Percentiles rank a stretch among this genome's conserved stretches.
These are phyloP conservation scores for Russula griseocarnosa DNA, from an alignment of 768 basidiomycete species.

Conservation along the genomic window DNA sequence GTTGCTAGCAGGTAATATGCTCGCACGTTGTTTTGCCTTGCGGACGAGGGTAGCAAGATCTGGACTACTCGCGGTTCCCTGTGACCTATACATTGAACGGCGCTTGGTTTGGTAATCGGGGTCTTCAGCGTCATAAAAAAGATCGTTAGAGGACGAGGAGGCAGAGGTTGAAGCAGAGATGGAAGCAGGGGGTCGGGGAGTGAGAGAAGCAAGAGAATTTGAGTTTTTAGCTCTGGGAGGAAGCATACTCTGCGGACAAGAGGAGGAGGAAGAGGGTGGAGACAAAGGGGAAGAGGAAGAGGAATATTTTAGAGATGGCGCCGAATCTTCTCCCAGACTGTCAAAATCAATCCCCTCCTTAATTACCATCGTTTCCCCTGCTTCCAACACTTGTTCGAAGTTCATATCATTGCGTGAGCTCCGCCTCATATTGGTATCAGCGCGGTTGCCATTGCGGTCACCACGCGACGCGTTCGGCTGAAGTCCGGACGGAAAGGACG, in stretches of 20 bases:
- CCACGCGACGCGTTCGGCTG: slow-evolving; percentile 52
- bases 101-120: slow-evolving; percentile 67
- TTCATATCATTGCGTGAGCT: slow-evolving; percentile 73
- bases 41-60: slow-evolving; percentile 84
- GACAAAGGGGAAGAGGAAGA: slow-evolving; percentile 33
- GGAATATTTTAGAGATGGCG: slow-evolving; percentile 37
- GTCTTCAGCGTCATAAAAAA: slow-evolving; percentile 65
- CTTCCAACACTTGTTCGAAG: slow-evolving; percentile 72
- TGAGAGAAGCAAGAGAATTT: slow-evolving; percentile 34
- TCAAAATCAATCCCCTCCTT: slow-evolving; percentile 70
- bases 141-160: slow-evolving; percentile 53
- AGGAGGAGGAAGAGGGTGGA: slow-evolving; percentile 27
- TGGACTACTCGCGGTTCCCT: slow-evolving; percentile 87
- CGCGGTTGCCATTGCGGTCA: slow-evolving; percentile 41
- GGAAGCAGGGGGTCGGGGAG: slow-evolving; percentile 32
- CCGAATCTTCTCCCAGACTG: slow-evolving; percentile 53
- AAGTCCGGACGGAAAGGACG: slow-evolving; percentile 49
- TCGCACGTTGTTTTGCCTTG: slow-evolving; percentile 73
- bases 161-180: slow-evolving; percentile 40
- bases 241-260: slow-evolving; percentile 35
- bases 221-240: slow-evolving; percentile 43
- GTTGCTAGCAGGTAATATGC: slow-evolving; percentile 39
- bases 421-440: slow-evolving; percentile 43
- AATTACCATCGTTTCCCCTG: slow-evolving; percentile 63
- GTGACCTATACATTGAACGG: slow-evolving; percentile 80